Conservation (phyloP, 176 grass and related monocot species). For the Miscanthus lutarioriparius region DNA sequence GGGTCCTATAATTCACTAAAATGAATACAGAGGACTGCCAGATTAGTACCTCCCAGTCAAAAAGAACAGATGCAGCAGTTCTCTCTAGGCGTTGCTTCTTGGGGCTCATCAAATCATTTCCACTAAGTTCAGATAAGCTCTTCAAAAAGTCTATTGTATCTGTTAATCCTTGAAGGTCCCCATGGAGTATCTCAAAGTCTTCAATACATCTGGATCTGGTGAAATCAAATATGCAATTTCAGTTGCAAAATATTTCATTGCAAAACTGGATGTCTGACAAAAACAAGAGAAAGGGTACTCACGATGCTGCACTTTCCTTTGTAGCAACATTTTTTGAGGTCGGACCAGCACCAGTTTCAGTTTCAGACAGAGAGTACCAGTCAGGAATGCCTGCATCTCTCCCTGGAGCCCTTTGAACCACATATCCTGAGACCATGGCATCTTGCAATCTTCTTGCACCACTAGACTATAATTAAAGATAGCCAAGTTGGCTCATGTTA, state of each 20-base stretch:
- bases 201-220: slow-evolving; percentile 67
- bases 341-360: slow-evolving; percentile 65
- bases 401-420: slow-evolving; percentile 81
- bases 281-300: slow-evolving; percentile 29
- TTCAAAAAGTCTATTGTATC: slow-evolving; percentile 87
- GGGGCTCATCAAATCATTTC: slow-evolving; percentile 53
- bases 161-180: slow-evolving; percentile 77
- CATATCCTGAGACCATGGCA: slow-evolving; percentile 93
- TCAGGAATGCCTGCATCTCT: slow-evolving; percentile 83
- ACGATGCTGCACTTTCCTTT: slow-evolving; percentile 59
- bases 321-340: slow-evolving; percentile 26
- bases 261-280: neutral
- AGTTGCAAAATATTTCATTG: slow-evolving; percentile 19
- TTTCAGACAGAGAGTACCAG: slow-evolving; percentile 93
- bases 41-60: slow-evolving; percentile 80
- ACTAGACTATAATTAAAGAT: slow-evolving; percentile 44
- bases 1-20: neutral
- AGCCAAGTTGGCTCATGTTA: slow-evolving; percentile 13
- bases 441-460: slow-evolving; percentile 83
- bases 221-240: slow-evolving; percentile 32
- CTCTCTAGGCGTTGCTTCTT: slow-evolving; percentile 71
- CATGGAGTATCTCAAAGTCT: slow-evolving; percentile 90
- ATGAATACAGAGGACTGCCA: neutral
- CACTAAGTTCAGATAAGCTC: slow-evolving; percentile 73
- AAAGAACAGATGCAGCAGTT: slow-evolving; percentile 78